Conservation (phyloP, 2,329 filamentous ascomycete species). For the Hymenoscyphus fructigenus region DNA sequence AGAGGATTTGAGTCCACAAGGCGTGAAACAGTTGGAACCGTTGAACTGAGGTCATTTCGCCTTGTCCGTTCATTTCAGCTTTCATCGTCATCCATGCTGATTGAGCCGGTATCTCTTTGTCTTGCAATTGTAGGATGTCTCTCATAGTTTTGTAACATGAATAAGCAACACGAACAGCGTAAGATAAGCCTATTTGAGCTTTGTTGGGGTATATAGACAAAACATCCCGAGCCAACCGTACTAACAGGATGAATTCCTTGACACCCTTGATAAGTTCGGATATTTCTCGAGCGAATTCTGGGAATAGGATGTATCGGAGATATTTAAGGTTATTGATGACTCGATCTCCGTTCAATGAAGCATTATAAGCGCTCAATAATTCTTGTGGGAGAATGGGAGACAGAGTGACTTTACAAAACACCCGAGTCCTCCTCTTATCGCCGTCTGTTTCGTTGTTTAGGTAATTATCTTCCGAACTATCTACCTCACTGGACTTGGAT, state of each 20-base stretch:
- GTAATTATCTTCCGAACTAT: background rate
- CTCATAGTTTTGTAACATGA: background rate
- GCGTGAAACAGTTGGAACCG: background rate
- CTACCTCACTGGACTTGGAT: background rate
- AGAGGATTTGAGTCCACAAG: background rate
- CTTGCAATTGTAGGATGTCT: background rate
- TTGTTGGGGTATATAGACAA: background rate
- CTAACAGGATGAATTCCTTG: background rate
- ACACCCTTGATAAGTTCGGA: background rate
- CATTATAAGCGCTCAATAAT: background rate
- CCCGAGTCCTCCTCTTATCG: background rate
- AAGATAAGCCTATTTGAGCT: background rate
- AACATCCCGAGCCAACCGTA: background rate
- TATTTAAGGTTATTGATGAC: background rate
- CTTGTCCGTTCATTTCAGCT: background rate
- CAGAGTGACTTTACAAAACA: background rate
- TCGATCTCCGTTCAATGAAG: background rate
- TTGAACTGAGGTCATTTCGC: background rate
- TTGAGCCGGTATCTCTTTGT: background rate
- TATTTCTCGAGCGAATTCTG: background rate
- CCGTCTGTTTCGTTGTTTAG: background rate
- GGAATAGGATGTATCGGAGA: background rate
- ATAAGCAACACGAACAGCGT: background rate
- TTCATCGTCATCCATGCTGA: background rate
- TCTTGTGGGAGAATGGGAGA: background rate